Base-by-base conservation (phyloP, 306 rosid genomes). In the Amphicarpaea edgeworthii region DNA sequence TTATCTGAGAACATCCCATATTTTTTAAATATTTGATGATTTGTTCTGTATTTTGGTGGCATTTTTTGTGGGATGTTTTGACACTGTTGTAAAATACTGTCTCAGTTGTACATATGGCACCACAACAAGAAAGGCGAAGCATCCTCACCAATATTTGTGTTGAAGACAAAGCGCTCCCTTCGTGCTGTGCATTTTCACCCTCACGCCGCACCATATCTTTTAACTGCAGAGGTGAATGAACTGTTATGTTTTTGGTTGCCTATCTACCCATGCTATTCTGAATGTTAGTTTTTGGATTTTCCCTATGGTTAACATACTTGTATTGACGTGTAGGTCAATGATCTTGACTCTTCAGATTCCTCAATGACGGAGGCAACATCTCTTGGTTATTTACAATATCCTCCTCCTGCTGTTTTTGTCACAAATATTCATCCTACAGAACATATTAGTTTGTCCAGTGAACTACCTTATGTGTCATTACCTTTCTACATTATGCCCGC, bases 171-270 rank as follows among this genome's bases (percentile, higher is more conserved):
- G 43, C 96, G 96, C 28, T 92, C 99, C 12, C 92, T 96, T 69
- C 90, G 98, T 55, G 98, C 99, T 60, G 99, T 93, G 84, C 98
- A 92, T 82, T 96, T 96, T 78, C 99, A 96, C 64, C 99, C 99
- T 0, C 96, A 90, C 77, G 97, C 86, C 0, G 91, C 98, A 1
- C 99, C 97, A 47, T 92, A 90, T 68, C 98, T 96, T 76, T 85
- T 96, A 82, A 96, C 99, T 38, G 98, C 99, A 1, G 98, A 96
- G 96, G 99, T 93, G 17, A 77, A 62, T 57, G 41, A 37, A 75
- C 46, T 79, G 19, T 2, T 9, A n/a, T 60, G 38, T 58, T 37
- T 75, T 68, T 46, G 53, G 67, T 76, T 77, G 37, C 49, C 43
- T 21, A 34, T 72, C 38, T 38, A 69, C 34, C 8, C 20, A 21